phyloP scores from a whole-genome alignment of 805 yeast species.

The Lachancea cidri region DNA sequence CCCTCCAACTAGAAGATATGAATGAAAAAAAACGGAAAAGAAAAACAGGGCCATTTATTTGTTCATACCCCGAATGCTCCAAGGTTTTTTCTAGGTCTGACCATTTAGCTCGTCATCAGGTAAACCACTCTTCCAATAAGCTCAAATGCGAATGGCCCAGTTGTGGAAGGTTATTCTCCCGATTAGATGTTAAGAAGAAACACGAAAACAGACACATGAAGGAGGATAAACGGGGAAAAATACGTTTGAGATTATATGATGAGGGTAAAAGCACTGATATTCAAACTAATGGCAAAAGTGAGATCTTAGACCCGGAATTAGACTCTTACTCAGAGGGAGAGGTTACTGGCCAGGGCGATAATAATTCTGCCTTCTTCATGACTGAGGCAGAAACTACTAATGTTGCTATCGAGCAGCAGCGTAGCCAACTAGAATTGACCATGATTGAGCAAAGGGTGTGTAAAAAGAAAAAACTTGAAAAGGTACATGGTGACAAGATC shows the following conservation, averaged over 20 bases:
- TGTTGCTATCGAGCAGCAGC: no score
- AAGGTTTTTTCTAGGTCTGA: slow-evolving; percentile 10
- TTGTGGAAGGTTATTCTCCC: slow-evolving; percentile 6
- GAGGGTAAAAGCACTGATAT: background rate
- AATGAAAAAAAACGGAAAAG: slow-evolving; percentile 7
- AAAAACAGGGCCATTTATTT: slow-evolving; percentile 8
- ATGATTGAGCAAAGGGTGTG: no score
- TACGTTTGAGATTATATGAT: background rate
- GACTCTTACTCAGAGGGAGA: no score
- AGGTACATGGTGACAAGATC: no score
- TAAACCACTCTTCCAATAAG: slow-evolving; percentile 8
- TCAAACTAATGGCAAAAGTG: no score
- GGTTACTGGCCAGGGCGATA: no score
- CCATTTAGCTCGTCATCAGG: slow-evolving; percentile 7
- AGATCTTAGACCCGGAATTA: no score
- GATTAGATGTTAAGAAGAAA: slow-evolving; percentile 10
- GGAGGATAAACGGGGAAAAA: no score
- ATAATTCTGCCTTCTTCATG: no score
- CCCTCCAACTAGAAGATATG: slow-evolving; percentile 3
- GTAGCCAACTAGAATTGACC: no score
- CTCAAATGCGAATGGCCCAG: slow-evolving; percentile 9
- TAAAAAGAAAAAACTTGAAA: no score
- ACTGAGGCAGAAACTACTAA: no score
- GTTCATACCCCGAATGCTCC: slow-evolving; percentile 5
- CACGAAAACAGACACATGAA: slow-evolving; percentile 7